Evolutionary conservation across 148 eudicot species (phyloP).

Genomic region (Camellia granthamiana): DNA sequence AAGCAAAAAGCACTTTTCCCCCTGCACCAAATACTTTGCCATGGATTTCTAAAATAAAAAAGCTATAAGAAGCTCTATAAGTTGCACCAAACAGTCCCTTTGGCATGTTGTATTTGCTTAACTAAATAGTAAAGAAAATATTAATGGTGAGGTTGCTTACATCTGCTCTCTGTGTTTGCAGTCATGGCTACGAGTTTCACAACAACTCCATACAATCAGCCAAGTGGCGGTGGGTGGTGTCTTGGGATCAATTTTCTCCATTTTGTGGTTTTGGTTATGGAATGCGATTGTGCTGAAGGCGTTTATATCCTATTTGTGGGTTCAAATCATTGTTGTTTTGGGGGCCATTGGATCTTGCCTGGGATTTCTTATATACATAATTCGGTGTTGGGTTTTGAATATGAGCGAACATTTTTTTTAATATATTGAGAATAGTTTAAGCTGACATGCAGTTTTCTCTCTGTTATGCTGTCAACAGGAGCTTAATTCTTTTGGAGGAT

Average conservation of each 20-base stretch:
- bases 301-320: constrained; percentile 54
- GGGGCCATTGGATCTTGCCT: constrained; percentile 40
- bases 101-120: no score
- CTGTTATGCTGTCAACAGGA: background rate
- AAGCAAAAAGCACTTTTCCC: no score
- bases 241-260: constrained; percentile 57
- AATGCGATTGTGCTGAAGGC: constrained; percentile 44
- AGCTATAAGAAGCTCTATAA: no score
- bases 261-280: constrained; percentile 81
- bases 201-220: constrained; percentile 55
- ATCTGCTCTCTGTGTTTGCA: constrained; percentile 31
- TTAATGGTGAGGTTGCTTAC: background rate
- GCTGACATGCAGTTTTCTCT: background rate
- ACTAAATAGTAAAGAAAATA: background rate
- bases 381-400: constrained; percentile 42
- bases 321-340: constrained; percentile 40
- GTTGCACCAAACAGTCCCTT: no score
- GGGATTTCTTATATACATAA: constrained; percentile 38
- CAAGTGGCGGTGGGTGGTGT: constrained; percentile 76
- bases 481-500: background rate
- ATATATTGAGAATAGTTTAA: background rate
- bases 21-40: no score
- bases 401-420: constrained; percentile 12
- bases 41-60: no score
- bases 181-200: constrained; percentile 91